Conservation (phyloP, 208 protist species). For the Leishmania braziliensis region DNA sequence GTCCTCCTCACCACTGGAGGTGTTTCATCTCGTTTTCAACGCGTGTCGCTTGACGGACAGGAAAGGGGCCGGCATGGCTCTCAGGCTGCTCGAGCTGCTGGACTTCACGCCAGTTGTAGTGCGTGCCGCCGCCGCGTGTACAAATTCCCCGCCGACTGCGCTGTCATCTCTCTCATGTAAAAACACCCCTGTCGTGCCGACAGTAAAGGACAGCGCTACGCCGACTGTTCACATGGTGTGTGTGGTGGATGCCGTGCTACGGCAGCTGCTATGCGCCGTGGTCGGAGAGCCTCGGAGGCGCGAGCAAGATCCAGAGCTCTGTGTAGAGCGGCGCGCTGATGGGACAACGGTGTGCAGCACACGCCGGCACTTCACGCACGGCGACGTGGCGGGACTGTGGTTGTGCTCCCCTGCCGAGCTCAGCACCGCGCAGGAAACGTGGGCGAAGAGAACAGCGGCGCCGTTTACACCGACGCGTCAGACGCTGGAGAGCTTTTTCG, state of each 20-base stretch:
- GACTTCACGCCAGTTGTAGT: conserved; percentile 43
- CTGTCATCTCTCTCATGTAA: not conserved
- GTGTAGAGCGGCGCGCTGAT: conserved; percentile 18
- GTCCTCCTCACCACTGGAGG: not conserved
- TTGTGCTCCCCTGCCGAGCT: conserved; percentile 11
- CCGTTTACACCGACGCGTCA: conserved; percentile 4
- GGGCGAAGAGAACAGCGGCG: conserved; percentile 3
- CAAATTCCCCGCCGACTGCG: not conserved
- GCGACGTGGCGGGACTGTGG: conserved; percentile 64
- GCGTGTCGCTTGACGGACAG: conserved; percentile 1
- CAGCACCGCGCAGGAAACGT: conserved; percentile 9
- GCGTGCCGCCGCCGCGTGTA: conserved; percentile 6
- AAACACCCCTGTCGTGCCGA: not conserved
- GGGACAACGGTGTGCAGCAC: conserved; percentile 31
- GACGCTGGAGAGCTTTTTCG: conserved; percentile 22
- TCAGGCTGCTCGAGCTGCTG: conserved; percentile 42
- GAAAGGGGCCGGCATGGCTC: conserved; percentile 2
- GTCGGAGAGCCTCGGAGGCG: conserved; percentile 39
- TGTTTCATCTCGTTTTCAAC: conserved; percentile 1
- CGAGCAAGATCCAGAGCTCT: conserved; percentile 66
- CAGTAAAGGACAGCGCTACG: not conserved
- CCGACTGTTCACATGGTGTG: conserved; percentile 22
- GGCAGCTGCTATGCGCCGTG: conserved; percentile 41
- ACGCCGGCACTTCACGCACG: conserved; percentile 39
- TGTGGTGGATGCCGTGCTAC: conserved; percentile 34